Base-by-base conservation (phyloP, 306 rosid genomes). In the Aeschynomene evenia region DNA sequence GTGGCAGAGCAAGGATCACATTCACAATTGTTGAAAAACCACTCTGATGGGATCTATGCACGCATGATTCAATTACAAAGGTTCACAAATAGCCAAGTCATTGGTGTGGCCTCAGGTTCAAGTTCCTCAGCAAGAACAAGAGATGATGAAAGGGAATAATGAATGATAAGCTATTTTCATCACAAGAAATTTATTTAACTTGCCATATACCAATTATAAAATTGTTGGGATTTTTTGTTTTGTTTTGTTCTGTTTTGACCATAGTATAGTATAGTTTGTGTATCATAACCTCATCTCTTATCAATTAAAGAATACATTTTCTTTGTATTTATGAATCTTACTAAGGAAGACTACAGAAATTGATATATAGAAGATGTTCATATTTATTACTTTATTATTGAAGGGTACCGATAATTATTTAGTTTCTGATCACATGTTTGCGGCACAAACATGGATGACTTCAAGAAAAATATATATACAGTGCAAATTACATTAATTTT, bases 1-100 rank as follows among this genome's bases (percentile, higher is more conserved):
- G 96, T 89, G 46, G 85, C 91, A 16, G 98, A 91, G 60, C 98
- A 91, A 84, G 98, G 98, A 49, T 91, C 98, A 0, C 98, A 91
- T 66, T 85, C 91, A 15, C 91, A 89, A 21, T 80, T 91, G 73
- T 60, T 91, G 81, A 91, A 91, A 75, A 91, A 91, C 74, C 74
- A 87, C 71, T 88, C 97, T 1, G 97, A 91, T 68, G 97, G 97
- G 75, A 87, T 91, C 73, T 91, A 91, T 34, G 84, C 96, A 0
- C 82, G 90, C 46, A 91, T 91, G 97, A 87, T 87, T 48, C 97
- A 91, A 7, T 79, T 91, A 52, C 97, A 91, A 77, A 85, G 96
- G 80, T 87, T 91, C 76, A 67, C 88, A 40, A 84, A 91, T 66
- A 83, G 73, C 74, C 88, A 86, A 58, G 96, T 84, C 52, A 72